Evolutionary conservation across 768 basidiomycete species (phyloP).

Genomic region (Hortiboletus flavorubellus): DNA sequence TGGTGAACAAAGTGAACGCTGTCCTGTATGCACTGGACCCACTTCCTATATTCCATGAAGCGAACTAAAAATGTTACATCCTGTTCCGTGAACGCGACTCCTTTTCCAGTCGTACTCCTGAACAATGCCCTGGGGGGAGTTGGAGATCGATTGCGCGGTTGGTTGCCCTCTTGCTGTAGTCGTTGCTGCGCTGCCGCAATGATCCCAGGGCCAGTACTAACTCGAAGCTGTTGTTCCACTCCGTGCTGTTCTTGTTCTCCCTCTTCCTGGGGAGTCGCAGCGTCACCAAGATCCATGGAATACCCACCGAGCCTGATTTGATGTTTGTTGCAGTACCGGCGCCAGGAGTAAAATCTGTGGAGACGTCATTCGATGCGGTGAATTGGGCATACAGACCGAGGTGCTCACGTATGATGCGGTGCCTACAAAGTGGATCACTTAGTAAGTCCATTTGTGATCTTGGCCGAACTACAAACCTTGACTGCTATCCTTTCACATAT

Average conservation of each 20-base stretch:
- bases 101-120: constrained; percentile 85
- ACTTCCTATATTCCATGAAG: constrained; percentile 78
- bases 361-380: not conserved
- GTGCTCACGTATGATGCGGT: constrained; percentile 79
- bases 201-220: constrained; percentile 41
- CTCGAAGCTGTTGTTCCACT: constrained; percentile 37
- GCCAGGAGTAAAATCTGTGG: constrained; percentile 82
- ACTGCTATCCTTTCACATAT: constrained; percentile 86
- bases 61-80: constrained; percentile 75
- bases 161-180: constrained; percentile 34
- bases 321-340: constrained; percentile 89
- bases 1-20: not conserved
- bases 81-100: constrained; percentile 84
- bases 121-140: constrained; percentile 78
- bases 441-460: not conserved
- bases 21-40: constrained; percentile 21
- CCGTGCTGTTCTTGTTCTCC: constrained; percentile 42
- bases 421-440: constrained; percentile 43
- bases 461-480: constrained; percentile 46
- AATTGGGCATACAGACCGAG: not conserved
- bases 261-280: constrained; percentile 42
- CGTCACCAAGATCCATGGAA: constrained; percentile 63
- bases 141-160: constrained; percentile 63
- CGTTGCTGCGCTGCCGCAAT: constrained; percentile 44
- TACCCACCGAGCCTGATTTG: constrained; percentile 88